Conservation (phyloP, 345 rosid genomes). For the Citropsis articulata region DNA sequence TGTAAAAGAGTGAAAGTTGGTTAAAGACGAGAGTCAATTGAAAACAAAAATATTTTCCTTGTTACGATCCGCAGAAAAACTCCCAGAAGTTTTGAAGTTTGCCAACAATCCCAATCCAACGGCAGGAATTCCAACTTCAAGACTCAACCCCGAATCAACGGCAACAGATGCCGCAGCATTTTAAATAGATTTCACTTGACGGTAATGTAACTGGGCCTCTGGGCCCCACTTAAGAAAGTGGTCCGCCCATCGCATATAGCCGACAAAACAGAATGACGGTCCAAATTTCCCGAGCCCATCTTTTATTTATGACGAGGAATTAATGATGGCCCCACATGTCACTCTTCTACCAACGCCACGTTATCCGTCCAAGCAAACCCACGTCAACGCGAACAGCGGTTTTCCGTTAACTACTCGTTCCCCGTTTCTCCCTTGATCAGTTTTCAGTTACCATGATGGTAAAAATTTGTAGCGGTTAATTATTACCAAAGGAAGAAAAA, state of each 20-base stretch:
- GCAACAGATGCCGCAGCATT: neutral
- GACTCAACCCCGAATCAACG: neutral
- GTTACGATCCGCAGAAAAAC: neutral
- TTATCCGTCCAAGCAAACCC: neutral
- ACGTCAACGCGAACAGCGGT: neutral
- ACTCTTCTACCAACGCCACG: neutral
- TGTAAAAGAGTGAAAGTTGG: neutral
- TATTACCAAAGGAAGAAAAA: neutral
- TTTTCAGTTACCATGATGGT: constrained; percentile 23
- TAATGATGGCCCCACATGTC: neutral
- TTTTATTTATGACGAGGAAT: neutral
- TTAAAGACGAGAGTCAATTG: neutral
- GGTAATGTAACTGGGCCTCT: neutral
- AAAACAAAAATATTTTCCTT: neutral
- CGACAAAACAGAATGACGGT: neutral
- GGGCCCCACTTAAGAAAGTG: neutral
- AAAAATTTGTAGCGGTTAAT: constrained; percentile 31
- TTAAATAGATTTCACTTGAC: neutral
- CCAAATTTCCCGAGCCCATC: neutral
- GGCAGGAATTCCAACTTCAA: neutral
- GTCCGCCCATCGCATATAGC: neutral
- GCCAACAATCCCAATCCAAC: constrained; percentile 8
- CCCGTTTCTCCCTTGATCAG: neutral
- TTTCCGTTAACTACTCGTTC: constrained; percentile 3
- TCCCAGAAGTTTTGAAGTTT: too few species aligned